Evolutionary conservation across 139 green algal genomes (phyloP).

Genomic region (Coelastrella sp.): DNA sequence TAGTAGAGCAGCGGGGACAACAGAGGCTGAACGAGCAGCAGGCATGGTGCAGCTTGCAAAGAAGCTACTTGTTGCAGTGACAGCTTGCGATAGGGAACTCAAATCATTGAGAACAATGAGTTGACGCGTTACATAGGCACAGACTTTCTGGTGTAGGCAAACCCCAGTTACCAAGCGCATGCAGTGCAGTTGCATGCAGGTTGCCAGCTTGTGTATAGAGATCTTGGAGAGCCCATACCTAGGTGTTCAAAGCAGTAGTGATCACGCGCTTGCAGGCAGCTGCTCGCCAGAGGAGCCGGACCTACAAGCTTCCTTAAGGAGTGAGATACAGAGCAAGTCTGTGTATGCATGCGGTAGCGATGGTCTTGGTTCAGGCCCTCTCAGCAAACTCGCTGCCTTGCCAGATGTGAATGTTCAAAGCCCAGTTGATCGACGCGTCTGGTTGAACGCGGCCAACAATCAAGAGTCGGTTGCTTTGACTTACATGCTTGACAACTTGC

Average conservation of each 20-base stretch:
- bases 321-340: background rate
- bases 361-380: background rate
- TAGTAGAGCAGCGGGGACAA: too few relatives aligned
- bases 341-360: background rate
- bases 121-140: background rate
- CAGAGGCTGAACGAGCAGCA: background rate
- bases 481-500: too few relatives aligned
- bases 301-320: too few relatives aligned
- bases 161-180: background rate
- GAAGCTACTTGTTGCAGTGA: constrained; percentile 7
- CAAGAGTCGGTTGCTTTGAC: too few relatives aligned
- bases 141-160: too few relatives aligned
- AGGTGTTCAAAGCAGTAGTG: background rate
- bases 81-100: background rate
- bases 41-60: background rate
- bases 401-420: background rate
- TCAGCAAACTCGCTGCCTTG: too few relatives aligned
- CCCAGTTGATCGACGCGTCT: too few relatives aligned
- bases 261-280: background rate
- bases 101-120: background rate
- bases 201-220: too few relatives aligned
- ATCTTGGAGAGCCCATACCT: too few relatives aligned
- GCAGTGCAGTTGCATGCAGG: too few relatives aligned
- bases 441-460: background rate
- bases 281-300: background rate